Percentiles rank a stretch among this genome's conserved stretches.
Evolutionary conservation across 768 basidiomycete genomes (phyloP).

Genomic region (Chalciporus chontae): DNA sequence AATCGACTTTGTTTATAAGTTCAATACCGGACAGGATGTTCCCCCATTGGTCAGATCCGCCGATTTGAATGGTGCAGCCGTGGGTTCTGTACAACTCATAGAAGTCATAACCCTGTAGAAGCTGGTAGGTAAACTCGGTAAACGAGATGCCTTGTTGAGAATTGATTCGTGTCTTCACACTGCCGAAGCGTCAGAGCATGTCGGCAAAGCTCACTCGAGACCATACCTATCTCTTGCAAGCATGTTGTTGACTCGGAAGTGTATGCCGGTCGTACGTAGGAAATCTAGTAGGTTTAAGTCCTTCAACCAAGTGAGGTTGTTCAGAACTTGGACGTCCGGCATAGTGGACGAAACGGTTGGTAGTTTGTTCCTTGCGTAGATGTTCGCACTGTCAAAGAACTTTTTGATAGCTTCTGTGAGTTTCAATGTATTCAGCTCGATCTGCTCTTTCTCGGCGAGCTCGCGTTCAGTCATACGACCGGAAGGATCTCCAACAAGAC

Average conservation of each 20-base stretch:
- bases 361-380: constrained; percentile 50
- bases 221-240: constrained; percentile 82
- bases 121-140: constrained; percentile 96
- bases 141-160: constrained; percentile 92
- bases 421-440: constrained; percentile 60
- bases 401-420: constrained; percentile 62
- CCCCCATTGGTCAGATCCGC: constrained; percentile 98
- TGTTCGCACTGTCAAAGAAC: constrained; percentile 67
- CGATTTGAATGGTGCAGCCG: constrained; percentile 82
- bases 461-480: constrained; percentile 82
- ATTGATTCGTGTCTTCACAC: constrained; percentile 76
- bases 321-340: constrained; percentile 41
- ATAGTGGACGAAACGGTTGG: constrained; percentile 8
- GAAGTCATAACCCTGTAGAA: constrained; percentile 97
- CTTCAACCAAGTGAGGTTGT: constrained; percentile 79
- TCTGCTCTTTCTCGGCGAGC: constrained; percentile 53
- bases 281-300: constrained; percentile 78
- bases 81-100: constrained; percentile 62
- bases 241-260: constrained; percentile 86
- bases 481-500: constrained; percentile 95
- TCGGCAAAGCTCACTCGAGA: neutral
- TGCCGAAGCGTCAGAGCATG: constrained; percentile 30
- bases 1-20: constrained; percentile 61
- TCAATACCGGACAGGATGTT: constrained; percentile 95
- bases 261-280: constrained; percentile 73